phyloP scores from a whole-genome alignment of 83 land plant species.

The Larix sibirica region DNA sequence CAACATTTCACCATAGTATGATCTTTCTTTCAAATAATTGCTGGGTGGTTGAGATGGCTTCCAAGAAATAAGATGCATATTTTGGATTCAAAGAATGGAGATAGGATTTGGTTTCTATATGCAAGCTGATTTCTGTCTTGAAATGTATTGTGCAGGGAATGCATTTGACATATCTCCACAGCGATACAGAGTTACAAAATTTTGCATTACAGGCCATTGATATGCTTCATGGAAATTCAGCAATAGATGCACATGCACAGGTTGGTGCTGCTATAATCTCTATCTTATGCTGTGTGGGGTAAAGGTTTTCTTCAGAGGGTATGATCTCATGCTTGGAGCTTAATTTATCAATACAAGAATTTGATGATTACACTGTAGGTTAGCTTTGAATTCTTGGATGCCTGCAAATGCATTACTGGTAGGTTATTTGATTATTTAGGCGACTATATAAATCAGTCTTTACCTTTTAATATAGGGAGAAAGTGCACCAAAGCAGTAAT shows the following conservation, averaged over 20 bases:
- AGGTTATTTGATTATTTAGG: not conserved
- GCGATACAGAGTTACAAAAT: conserved; percentile 73
- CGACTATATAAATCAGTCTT: too few species aligned
- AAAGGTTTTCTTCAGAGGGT: not conserved
- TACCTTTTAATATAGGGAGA: not conserved
- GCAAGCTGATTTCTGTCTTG: not conserved
- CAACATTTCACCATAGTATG: not conserved
- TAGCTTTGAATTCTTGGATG: not conserved
- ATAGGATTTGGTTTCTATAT: not conserved
- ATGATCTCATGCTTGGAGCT: not conserved
- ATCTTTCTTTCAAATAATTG: not conserved
- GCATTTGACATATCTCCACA: conserved; percentile 66
- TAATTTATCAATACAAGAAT: not conserved
- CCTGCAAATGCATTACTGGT: not conserved
- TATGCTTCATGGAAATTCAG: conserved; percentile 73
- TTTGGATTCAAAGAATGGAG: not conserved
- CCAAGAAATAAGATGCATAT: too few species aligned
- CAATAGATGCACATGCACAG: conserved; percentile 84
- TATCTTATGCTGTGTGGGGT: not conserved
- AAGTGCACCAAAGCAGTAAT: not conserved
- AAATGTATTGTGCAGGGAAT: conserved; percentile 60
- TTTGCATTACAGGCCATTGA: conserved; percentile 72
- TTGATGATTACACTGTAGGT: not conserved
- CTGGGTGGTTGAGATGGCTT: not conserved
- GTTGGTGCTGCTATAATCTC: conserved; percentile 29